These are phyloP conservation scores for Podospora appendiculata DNA, from an alignment of 495 filamentous ascomycete species.

Conservation along the genomic window DNA sequence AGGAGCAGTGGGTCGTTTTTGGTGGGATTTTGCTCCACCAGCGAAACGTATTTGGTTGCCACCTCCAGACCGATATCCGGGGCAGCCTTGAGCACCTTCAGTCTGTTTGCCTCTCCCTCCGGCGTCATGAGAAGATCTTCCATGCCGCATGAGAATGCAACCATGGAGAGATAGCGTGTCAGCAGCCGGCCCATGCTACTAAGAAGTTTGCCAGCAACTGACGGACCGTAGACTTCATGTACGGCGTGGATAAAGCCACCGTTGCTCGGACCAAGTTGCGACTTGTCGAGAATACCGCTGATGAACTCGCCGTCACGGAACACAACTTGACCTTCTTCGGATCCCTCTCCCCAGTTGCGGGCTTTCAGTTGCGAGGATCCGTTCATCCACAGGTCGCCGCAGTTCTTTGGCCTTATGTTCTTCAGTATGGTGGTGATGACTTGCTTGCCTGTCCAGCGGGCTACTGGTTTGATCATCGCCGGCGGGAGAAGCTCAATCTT, in stretches of 20 bases:
- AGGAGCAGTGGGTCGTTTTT: constrained; percentile 62
- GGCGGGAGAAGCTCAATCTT: constrained; percentile 73
- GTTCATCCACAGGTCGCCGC: constrained; percentile 70
- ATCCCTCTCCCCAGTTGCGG: constrained; percentile 58
- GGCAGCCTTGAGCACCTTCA: constrained; percentile 60
- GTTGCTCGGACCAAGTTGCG: constrained; percentile 78
- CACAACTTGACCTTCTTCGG: constrained; percentile 68
- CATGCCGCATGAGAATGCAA: constrained; percentile 94
- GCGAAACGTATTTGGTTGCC: constrained; percentile 85
- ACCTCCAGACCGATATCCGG: constrained; percentile 71
- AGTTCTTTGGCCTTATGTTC: constrained; percentile 73
- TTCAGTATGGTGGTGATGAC: constrained; percentile 86
- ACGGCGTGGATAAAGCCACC: constrained; percentile 88
- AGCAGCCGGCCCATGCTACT: constrained; percentile 83
- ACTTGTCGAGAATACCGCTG: constrained; percentile 90
- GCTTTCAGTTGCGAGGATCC: constrained; percentile 68
- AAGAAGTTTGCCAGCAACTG: constrained; percentile 73
- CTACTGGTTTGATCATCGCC: constrained; percentile 71
- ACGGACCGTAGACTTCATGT: constrained; percentile 89
- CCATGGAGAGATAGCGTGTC: constrained; percentile 84
- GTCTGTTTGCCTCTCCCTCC: constrained; percentile 65
- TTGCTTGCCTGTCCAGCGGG: constrained; percentile 97
- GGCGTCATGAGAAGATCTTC: constrained; percentile 86
- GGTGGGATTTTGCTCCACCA: constrained; percentile 52
- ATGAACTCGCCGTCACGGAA: constrained; percentile 84